phyloP scores from a whole-genome alignment of 495 filamentous ascomycete species.

The Mytilinidion resinicola region DNA sequence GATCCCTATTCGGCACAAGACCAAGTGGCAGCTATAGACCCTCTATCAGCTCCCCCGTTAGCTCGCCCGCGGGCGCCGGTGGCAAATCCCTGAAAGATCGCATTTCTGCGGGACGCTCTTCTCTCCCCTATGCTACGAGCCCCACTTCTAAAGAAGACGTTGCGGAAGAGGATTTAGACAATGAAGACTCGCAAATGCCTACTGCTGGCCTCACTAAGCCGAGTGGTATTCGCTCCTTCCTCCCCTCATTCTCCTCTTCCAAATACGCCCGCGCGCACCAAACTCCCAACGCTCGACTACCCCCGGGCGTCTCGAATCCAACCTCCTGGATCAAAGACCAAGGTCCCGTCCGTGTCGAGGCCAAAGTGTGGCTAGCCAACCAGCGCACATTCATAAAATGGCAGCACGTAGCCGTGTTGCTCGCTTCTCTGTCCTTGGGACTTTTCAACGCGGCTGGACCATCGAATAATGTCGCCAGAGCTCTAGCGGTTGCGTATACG shows the following conservation, averaged over 20 bases:
- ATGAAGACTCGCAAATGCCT: slow-evolving; percentile 32
- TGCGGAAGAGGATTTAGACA: slow-evolving; percentile 39
- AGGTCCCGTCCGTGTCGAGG: slow-evolving; percentile 83
- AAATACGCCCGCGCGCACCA: slow-evolving; percentile 57
- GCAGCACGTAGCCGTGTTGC: slow-evolving; percentile 84
- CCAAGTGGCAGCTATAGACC: slow-evolving; percentile 36
- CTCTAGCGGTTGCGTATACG: slow-evolving; percentile 74
- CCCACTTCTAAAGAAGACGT: slow-evolving; percentile 29
- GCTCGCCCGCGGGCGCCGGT: slow-evolving; percentile 16
- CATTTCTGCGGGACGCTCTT: neutral
- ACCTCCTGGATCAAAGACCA: slow-evolving; percentile 85
- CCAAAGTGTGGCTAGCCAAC: slow-evolving; percentile 98
- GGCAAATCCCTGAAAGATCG: neutral
- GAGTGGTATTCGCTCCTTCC: slow-evolving; percentile 47
- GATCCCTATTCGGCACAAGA: slow-evolving; percentile 62
- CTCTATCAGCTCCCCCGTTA: slow-evolving; percentile 25
- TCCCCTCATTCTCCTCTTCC: slow-evolving; percentile 69
- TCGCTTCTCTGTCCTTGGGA: slow-evolving; percentile 73
- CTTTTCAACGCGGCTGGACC: slow-evolving; percentile 81
- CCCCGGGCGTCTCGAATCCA: slow-evolving; percentile 80
- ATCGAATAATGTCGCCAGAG: slow-evolving; percentile 62
- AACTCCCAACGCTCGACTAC: slow-evolving; percentile 45
- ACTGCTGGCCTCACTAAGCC: slow-evolving; percentile 24
- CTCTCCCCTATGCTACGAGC: neutral
- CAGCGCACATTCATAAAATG: slow-evolving; percentile 97